A percentile compares a stretch with the other conserved stretches of the same genome.
Evolutionary conservation across 192 early-diverging fungal genomes (phyloP).

Genomic region (Chytriomyces hyalinus): DNA sequence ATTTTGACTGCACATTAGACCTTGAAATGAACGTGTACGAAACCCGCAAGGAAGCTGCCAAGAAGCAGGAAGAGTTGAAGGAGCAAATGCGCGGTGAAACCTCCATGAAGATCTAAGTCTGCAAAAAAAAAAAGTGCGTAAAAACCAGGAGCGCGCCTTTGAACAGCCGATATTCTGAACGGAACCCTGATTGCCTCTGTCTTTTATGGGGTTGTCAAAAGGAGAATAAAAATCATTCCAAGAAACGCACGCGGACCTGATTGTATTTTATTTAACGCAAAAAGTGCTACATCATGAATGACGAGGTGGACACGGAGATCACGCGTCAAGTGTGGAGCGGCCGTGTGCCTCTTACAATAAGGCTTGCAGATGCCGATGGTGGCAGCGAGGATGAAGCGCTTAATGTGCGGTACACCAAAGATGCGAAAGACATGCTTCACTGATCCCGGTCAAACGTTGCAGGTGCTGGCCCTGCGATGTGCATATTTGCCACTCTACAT

Average conservation of each 20-base stretch:
- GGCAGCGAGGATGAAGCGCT: neutral
- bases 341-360: neutral
- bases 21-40: slow-evolving; percentile 14
- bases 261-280: neutral
- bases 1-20: slow-evolving; percentile 9
- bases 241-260: neutral
- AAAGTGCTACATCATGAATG: neutral
- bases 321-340: neutral
- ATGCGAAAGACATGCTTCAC: neutral
- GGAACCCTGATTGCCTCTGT: no score
- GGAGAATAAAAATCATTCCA: neutral
- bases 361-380: neutral
- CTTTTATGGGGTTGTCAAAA: no score
- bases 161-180: no score
- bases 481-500: slow-evolving; percentile 28
- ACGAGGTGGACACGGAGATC: neutral
- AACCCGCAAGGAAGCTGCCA: neutral
- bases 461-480: slow-evolving; percentile 22
- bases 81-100: slow-evolving; percentile 30
- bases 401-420: neutral
- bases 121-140: neutral
- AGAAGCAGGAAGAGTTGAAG: slow-evolving; percentile 15
- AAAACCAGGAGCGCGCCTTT: neutral
- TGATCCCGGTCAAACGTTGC: neutral
- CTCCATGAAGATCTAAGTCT: slow-evolving; percentile 17